Base-by-base conservation (phyloP, 768 basidiomycete species). In the Naganishia vishniacii region DNA sequence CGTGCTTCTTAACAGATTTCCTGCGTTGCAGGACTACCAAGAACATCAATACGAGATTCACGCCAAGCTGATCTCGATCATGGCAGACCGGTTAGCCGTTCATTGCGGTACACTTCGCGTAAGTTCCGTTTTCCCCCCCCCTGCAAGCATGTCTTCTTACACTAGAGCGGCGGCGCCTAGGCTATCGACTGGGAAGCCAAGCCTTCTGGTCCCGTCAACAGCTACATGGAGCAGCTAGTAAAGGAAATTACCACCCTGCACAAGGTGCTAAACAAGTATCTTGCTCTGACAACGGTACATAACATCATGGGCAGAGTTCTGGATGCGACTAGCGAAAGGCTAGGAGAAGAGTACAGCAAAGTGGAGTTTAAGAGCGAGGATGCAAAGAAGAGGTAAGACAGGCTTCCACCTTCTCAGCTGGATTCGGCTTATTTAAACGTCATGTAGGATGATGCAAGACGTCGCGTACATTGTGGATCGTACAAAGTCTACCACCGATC, bases 1-100 rank as follows among this genome's bases (percentile, higher is more conserved):
- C 15, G 31, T 26, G 29, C 25, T 56, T 40, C 68, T 70, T 40
- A 67, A 34, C 20, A 8, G 25, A 5, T 11, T 47, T 62, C 23
- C 13, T 37, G 7, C 34, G 15, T 44, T 12, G 20, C 72, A 93
- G 87, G 95, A 98, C 77, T 98, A 88, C 73, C 94, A 98, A 82
- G 95, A 98, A 77, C 95, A 99, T 78, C 95, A 99, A 78, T 89
- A 94, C 73, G 95, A 98, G 81, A 98, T 99, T 60, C 94, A 98
- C 77, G 84, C 90, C 58, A 99, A 99, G 80, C 82, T 99, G 61
- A 87, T 99, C 65, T 89, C 91, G 45, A 99, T 98, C 79, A 99
- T 99, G 95, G 88, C 91, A 41, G 94, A 98, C 78, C 84, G 94
- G 62, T 80, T 98, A 47, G 84, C 81, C 69, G 85, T 87, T 1